Base-by-base conservation (phyloP, 2,329 filamentous ascomycete genomes). In the Scortechinia acanthostroma region DNA sequence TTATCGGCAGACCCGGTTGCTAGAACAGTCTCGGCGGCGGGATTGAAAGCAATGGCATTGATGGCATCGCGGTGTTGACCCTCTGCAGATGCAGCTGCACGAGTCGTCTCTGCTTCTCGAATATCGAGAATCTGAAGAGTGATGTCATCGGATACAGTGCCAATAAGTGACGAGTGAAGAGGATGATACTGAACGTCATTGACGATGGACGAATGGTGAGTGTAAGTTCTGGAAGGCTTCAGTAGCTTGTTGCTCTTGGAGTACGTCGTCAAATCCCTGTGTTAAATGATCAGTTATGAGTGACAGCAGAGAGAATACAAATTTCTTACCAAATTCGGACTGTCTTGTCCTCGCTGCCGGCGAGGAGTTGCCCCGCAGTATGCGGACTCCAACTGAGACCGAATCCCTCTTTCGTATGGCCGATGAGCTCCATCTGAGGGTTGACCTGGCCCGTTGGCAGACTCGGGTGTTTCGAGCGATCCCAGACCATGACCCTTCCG, bases 111-210 rank as follows among this genome's bases (percentile, higher is more conserved):
- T 22, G 73, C 59, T 58, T 78, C 76, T 55, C 93, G 85, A n/a
- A 86, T 76, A 61, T 98, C 93, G 48, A 97, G 76, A 48, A 98
- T 86, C 63, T 96, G 88, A 49, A 97, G 80, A 4, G 89, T 96
- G 53, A 93, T 76, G 60, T 98, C 93, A 60, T 98, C 93, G 3
- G 93, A 97, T 3, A 95, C 93, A 15, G 88, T 91, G 50, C 91
- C 94, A 49, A 98, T 87, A 51, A 94, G 83, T 54, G 83, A 82
- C 55, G 81, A 83, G 51, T 91, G 88, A 37, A 90, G 77, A 5
- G 91, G 91, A 55, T 97, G 91, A 59, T 95, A 89, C 65, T 97
- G 90, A 22, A 98, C 91, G 58, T 98, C 93, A 62, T 98, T 98
- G 59, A 98, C 93, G 45, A 93, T 87, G 21, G 91, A 83, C 17